Base-by-base conservation (phyloP, 2,329 filamentous ascomycete genomes). In the Xylariaceae sp. region DNA sequence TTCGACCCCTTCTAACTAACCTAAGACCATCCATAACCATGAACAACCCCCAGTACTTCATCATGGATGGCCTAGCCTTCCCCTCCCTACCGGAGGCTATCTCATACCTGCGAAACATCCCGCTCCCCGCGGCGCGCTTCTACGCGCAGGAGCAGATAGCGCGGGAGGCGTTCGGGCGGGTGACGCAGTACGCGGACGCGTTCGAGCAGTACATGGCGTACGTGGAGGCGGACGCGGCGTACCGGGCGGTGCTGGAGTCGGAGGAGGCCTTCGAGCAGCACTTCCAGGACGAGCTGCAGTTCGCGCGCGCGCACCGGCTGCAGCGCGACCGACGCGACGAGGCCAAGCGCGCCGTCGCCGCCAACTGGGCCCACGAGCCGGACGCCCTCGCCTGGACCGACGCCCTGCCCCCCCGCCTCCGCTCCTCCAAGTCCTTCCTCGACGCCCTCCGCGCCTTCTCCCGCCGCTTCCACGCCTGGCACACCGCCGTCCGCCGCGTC, bases 191-290 rank as follows among this genome's bases (percentile, higher is more conserved):
- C 32, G 40, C 42, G 16, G 49, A 51, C 41, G 20, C 16, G 10
- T 51, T 51, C 42, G 49, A 51, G 49, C 41, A 32, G 41, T 51
- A 37, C 29, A 51, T 51, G 49, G 2, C 21, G 7, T 51, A 51
- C 42, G 21, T 51, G 5, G 49, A 51, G 23, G n/a, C 12, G 3
- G 49, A 51, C 32, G 40, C 16, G 9, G 42, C 49, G 10, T 51
- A 51, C 42, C 3, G 14, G 4, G 14, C 49, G 4, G 49, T 44
- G 14, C n/a, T 51, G 7, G 16, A 19, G 16, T 29, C 20, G 9
- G 44, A 44, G 19, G 32, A 23, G 7, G 48, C 7, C 7, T 51
- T 51, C 29, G 49, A 51, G 26, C 16, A 14, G 23, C 23, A 43
- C 23, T 51, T 51, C 40, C 10, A 37, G 16, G 49, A 51, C 49